Conservation (phyloP, 352 stramenopile genomes). For the Phytophthora palmivora region DNA sequence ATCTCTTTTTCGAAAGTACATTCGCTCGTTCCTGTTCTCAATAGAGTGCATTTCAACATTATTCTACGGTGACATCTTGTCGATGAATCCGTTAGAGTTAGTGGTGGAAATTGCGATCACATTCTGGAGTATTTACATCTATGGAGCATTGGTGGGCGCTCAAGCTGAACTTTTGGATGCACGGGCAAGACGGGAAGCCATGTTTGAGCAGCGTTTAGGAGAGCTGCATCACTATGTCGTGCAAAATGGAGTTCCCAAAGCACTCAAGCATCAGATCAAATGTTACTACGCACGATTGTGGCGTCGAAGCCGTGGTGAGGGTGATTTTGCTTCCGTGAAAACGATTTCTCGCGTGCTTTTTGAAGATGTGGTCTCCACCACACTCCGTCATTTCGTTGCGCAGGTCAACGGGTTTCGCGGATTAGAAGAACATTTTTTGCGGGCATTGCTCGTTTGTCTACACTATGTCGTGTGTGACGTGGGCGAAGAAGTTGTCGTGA, state of each 20-base stretch:
- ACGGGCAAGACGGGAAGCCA: constrained; percentile 49
- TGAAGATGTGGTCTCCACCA: constrained; percentile 67
- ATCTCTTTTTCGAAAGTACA: constrained; percentile 64
- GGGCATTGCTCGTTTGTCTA: constrained; percentile 63
- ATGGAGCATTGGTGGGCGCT: constrained; percentile 63
- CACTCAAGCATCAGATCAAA: constrained; percentile 73
- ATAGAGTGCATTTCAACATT: constrained; percentile 74
- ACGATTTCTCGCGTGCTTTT: constrained; percentile 57
- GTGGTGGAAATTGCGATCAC: constrained; percentile 62
- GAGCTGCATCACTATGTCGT: constrained; percentile 77
- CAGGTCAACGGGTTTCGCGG: constrained; percentile 59
- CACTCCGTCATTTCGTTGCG: constrained; percentile 51
- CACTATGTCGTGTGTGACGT: constrained; percentile 72
- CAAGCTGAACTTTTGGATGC: constrained; percentile 61
- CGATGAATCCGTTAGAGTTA: constrained; percentile 71
- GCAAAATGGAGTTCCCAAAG: constrained; percentile 70
- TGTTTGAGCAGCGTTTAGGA: constrained; percentile 68
- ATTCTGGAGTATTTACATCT: constrained; percentile 76
- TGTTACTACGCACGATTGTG: constrained; percentile 73
- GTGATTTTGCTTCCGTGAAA: constrained; percentile 56
- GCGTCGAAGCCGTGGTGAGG: constrained; percentile 49
- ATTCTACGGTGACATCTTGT: constrained; percentile 76
- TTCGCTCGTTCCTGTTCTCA: constrained; percentile 70
- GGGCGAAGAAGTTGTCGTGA: constrained; percentile 67
- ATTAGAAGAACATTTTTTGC: constrained; percentile 69